Conservation (phyloP, 805 yeast genomes). For the Wickerhamomyces hampshirensis region DNA sequence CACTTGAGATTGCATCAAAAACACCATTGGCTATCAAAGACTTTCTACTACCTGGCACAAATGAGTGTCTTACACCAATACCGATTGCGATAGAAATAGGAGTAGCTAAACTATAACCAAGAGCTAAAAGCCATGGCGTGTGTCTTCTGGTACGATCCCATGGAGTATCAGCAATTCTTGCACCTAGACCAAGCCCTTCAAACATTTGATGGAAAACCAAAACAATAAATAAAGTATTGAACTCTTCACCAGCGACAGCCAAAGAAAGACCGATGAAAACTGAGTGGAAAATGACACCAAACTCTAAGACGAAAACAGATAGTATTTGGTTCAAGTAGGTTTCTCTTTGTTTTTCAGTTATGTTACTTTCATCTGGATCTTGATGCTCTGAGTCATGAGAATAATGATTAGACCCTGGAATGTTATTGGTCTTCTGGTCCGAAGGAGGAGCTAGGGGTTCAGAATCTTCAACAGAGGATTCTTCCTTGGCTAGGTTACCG, state of each 20-base stretch:
- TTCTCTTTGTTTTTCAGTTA: slow-evolving; percentile 33
- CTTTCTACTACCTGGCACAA: slow-evolving; percentile 51
- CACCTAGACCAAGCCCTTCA: slow-evolving; percentile 83
- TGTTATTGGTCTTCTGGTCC: slow-evolving; percentile 2
- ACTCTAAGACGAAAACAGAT: slow-evolving; percentile 58
- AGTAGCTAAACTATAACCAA: slow-evolving; percentile 50
- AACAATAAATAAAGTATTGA: slow-evolving; percentile 66
- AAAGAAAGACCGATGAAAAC: slow-evolving; percentile 75
- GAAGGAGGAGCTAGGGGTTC: slow-evolving; percentile 2
- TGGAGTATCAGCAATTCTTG: slow-evolving; percentile 57
- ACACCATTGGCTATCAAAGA: slow-evolving; percentile 66
- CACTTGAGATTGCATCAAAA: slow-evolving; percentile 73
- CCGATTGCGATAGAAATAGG: slow-evolving; percentile 80
- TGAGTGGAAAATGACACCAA: slow-evolving; percentile 81
- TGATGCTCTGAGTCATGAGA: slow-evolving; percentile 38
- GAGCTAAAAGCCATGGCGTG: slow-evolving; percentile 57
- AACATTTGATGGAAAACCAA: slow-evolving; percentile 72
- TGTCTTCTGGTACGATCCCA: slow-evolving; percentile 31
- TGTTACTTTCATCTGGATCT: slow-evolving; percentile 39
- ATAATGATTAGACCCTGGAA: slow-evolving; percentile 34
- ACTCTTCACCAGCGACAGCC: slow-evolving; percentile 76
- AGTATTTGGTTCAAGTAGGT: slow-evolving; percentile 52
- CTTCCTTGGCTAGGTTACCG: slow-evolving; percentile 33
- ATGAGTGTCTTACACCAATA: slow-evolving; percentile 62
- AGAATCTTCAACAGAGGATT: slow-evolving; percentile 12